phyloP scores from a whole-genome alignment of 1,139 yeast genomes.

The Diutina neorugosa region DNA sequence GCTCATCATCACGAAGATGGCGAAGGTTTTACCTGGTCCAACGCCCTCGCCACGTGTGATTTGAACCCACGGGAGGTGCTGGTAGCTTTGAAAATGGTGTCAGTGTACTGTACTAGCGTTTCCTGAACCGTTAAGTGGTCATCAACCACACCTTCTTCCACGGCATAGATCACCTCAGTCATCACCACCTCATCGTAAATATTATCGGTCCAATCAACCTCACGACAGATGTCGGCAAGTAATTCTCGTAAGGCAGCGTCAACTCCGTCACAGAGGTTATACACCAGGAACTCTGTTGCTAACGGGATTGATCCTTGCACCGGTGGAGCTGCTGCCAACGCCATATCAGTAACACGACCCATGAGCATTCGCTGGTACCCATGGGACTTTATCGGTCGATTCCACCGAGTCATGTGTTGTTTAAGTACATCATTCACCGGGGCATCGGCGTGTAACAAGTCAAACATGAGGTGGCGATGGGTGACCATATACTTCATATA shows the following conservation, averaged over 20 bases:
- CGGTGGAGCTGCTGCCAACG: conserved; percentile 1
- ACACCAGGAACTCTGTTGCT: background rate
- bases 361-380: background rate
- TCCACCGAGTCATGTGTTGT: background rate
- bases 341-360: background rate
- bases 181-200: background rate
- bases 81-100: background rate
- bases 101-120: background rate
- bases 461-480: background rate
- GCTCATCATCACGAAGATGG: background rate
- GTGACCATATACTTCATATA: background rate
- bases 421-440: background rate
- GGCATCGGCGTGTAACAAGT: background rate
- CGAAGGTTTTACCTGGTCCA: background rate
- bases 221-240: background rate
- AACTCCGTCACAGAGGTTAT: background rate
- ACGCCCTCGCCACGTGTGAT: background rate
- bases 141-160: background rate
- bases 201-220: background rate
- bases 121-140: background rate
- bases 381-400: background rate
- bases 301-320: background rate
- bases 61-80: background rate
- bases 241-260: background rate
- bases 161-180: background rate